Conservation (phyloP, 176 grass and related monocot genomes). For the Oryza coarctata region DNA sequence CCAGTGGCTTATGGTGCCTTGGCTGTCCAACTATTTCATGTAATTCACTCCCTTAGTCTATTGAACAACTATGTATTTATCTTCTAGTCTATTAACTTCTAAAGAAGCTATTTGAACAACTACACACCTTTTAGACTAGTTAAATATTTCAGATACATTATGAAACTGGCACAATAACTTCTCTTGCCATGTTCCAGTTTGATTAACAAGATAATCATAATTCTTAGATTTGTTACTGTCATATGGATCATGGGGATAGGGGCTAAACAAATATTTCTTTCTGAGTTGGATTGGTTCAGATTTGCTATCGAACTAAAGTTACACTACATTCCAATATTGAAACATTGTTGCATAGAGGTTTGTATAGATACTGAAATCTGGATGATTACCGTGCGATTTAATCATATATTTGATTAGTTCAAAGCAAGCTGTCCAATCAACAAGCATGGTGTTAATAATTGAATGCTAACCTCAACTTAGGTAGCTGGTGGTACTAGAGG, state of each 20-base stretch:
- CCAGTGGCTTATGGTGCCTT: constrained; percentile 94
- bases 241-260: neutral
- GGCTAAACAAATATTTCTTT: neutral
- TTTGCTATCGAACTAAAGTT: neutral
- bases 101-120: neutral
- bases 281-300: constrained; percentile 25
- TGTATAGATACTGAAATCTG: constrained; percentile 2
- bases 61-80: constrained; percentile 11
- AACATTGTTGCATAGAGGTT: neutral
- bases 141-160: neutral
- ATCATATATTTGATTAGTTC: neutral
- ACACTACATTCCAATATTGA: neutral
- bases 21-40: constrained; percentile 92
- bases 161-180: neutral
- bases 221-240: neutral
- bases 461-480: neutral
- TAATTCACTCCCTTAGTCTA: constrained; percentile 42
- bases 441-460: neutral
- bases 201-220: neutral
- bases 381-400: neutral
- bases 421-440: neutral
- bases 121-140: neutral
- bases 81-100: constrained; percentile 10
- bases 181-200: neutral
- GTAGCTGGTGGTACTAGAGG: neutral